Base-by-base conservation (phyloP, 2,329 filamentous ascomycete genomes). In the Ascochyta clinopodiicola region DNA sequence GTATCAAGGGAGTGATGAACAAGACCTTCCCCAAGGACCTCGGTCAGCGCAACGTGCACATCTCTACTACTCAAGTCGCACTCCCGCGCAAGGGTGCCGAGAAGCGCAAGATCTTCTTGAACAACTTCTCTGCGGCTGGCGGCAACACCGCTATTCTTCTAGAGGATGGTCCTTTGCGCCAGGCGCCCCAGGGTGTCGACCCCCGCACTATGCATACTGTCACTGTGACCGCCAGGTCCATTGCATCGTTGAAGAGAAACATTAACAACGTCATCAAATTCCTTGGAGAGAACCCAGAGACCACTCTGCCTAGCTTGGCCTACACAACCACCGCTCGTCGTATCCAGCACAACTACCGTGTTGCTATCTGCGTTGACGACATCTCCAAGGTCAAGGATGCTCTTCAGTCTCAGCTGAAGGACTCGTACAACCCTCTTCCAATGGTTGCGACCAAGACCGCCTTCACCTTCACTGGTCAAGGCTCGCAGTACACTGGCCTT, bases 1-100 rank as follows among this genome's bases (percentile, higher is more conserved):
- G 81, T 63, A 82, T 83, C 73, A 83, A 83, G 72, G 80, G 79
- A 40, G 78, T 80, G 49, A 81, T 83, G 63, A 84, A 84, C 74
- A 81, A 82, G 74, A 79, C 77, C 6, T 83, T 84, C 73, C 81
- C 81, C 22, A 80, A 81, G 58, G 81, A 84, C 63, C 66, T 83
- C 31, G 70, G 67, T 27, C 79, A 82, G 65, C 81, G 81, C 61
- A 82, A 82, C 51, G 80, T 84, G 34, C 77, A 83, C 66, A 83
- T 84, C 53, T 75, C 78, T n/a, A 73, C 73, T 10, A 75, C 75
- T 49, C 74, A 80, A 56, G 77, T 81, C 4, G 69, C 75, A 34
- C 81, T 75, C 63, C 77, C 78, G 25, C 77, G 81, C 24, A 78
- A 81, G 42, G 79, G 79, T 39, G 78, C 74, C 10, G 76, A 77